phyloP scores from a whole-genome alignment of 768 basidiomycete genomes.

The Hemileccinum rubropunctum region DNA sequence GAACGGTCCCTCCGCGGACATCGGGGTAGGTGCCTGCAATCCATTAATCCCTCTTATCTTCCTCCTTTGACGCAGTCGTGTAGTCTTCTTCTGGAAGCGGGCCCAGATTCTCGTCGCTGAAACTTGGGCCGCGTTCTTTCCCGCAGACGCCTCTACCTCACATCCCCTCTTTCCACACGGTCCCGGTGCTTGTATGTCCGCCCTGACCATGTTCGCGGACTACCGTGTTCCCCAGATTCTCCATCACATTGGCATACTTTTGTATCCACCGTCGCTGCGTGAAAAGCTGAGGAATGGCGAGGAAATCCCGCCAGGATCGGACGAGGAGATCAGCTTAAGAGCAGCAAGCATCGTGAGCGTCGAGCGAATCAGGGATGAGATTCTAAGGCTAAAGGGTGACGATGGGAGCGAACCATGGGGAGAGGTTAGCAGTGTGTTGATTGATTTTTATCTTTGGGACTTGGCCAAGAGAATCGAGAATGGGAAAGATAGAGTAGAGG shows the following conservation, averaged over 20 bases:
- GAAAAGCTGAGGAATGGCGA: slow-evolving; percentile 44
- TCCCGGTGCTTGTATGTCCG: slow-evolving; percentile 56
- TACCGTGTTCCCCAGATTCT: slow-evolving; percentile 90
- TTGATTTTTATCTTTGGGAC: slow-evolving; percentile 93
- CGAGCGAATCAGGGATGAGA: slow-evolving; percentile 65
- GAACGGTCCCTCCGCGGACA: slow-evolving; percentile 55
- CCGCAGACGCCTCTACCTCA: slow-evolving; percentile 37
- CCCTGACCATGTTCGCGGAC: slow-evolving; percentile 93
- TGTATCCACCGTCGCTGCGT: slow-evolving; percentile 65
- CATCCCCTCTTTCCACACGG: slow-evolving; percentile 75
- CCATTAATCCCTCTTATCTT: not conserved
- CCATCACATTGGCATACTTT: slow-evolving; percentile 75
- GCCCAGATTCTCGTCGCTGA: slow-evolving; percentile 91
- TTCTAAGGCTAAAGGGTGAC: slow-evolving; percentile 33
- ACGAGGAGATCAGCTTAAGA: slow-evolving; percentile 77
- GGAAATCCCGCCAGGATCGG: slow-evolving; percentile 51
- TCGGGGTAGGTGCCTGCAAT: slow-evolving; percentile 43
- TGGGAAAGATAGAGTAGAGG: slow-evolving; percentile 58
- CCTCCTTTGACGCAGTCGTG: not conserved
- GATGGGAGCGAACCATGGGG: slow-evolving; percentile 22
- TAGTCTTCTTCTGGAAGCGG: slow-evolving; percentile 86
- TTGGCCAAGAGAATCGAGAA: slow-evolving; percentile 72
- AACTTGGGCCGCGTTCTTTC: slow-evolving; percentile 90
- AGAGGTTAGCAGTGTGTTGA: slow-evolving; percentile 68
- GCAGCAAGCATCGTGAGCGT: slow-evolving; percentile 78